Base-by-base conservation (phyloP, 2,329 filamentous ascomycete species). In the Beauveria sp. region DNA sequence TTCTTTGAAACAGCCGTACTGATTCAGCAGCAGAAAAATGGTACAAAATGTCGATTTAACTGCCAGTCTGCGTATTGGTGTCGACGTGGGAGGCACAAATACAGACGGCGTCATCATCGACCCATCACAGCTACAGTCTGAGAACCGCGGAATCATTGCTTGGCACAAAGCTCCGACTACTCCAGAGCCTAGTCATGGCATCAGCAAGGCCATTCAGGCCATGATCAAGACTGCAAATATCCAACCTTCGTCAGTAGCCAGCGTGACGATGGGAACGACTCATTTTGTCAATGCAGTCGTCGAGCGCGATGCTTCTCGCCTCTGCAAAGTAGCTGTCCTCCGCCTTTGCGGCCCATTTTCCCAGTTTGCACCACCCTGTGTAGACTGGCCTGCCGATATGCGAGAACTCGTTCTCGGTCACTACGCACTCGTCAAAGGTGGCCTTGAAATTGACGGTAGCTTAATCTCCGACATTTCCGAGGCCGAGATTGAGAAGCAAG, bases 231-330 rank as follows among this genome's bases (percentile, higher is more conserved):
- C 70, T 1, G 67, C 72, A 16, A 57, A 63, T 6, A 68, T 77
- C 40, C 62, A 66, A 46, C 72, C 75, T 0, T 66, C 68, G 0
- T 67, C 75, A 6, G 72, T 83, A 20, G 75, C 77, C 16, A 78
- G 77, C 62, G 76, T 83, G 16, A 80, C 79, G 2, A 81, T 83
- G 63, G 80, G 80, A 57, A 82, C 79, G 1, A 84, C 82, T 0
- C 81, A 85, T 62, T 85, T 85, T 65, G 76, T 85, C 65, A 85
- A 85, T 63, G 82, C 82, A 9, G 79, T 85, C 3, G 73, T 85
- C 1, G 80, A 84, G 67, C 73, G 78, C 48, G 81, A 85, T 63
- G 72, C 72, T 8, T 67, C 74, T 1, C 75, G 79, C 2, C 69
- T 85, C 3, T 75, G 76, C 16, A 73, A 70, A 5, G 81, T 85